Base-by-base conservation (phyloP, 2,329 filamentous ascomycete genomes). In the Colletotrichum noveboracense region DNA sequence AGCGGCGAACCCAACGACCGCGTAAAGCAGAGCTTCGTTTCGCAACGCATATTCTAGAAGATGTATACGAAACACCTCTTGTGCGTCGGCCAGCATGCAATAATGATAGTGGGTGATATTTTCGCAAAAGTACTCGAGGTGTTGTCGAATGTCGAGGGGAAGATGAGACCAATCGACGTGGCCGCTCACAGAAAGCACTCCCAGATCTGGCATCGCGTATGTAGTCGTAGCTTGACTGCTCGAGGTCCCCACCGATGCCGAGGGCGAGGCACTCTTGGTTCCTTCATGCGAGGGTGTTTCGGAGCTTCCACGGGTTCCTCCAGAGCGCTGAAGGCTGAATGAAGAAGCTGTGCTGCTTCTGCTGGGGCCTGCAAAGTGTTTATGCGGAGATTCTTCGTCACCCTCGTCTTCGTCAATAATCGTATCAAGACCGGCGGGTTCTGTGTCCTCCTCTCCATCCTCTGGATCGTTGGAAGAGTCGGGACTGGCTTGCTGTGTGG, bases 71-170 rank as follows among this genome's bases (percentile, higher is more conserved):
- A 98, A 92, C 82, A 98, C 98, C 76, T 93, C 88, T 61, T 92
- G 90, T 13, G 90, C 88, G 80, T 96, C 93, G 78, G 90, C 89
- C 77, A 94, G 92, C 79, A 97, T 87, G 68, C 94, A 93, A 82
- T 98, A 98, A 84, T 98, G 96, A 78, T 95, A 93, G 81, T 94
- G 89, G 1, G 92, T 95, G 75, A 98, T 91, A 79, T 96, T 92
- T 65, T 95, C 92, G 79, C 90, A 90, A 80, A 94, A 96, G 84
- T 96, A 98, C 48, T 91, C 88, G 21, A 98, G 87, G 82, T 97
- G 96, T 81, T 92, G 94, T 74, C 93, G 93, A 61, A 97, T 84
- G 79, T 98, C 95, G 12, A 89, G 87, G 2, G 93, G 88, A 10
- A 95, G 86, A 79, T 91, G 87, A 10, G 88, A 86, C 88, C 90